Evolutionary conservation across 2,329 filamentous ascomycete genomes (phyloP).

Genomic region (Penicillium thymicola): DNA sequence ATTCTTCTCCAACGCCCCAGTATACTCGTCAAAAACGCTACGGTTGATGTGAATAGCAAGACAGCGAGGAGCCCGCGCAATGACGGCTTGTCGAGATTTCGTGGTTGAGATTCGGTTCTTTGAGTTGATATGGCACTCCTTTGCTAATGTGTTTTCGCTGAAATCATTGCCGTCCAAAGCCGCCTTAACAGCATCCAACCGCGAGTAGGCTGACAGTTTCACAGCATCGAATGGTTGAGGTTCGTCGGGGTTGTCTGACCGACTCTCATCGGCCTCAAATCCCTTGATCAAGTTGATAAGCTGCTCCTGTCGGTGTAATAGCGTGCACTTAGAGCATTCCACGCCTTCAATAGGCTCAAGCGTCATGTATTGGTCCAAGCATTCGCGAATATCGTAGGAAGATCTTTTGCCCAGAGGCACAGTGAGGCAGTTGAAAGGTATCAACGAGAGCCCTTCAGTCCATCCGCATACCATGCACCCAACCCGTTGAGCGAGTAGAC

Average conservation of each 20-base stretch:
- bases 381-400: constrained; percentile 70
- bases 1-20: constrained; percentile 79
- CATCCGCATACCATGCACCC: constrained; percentile 82
- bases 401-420: constrained; percentile 69
- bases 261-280: constrained; percentile 39
- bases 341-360: constrained; percentile 85
- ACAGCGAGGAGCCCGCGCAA: constrained; percentile 76
- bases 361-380: constrained; percentile 78
- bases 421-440: constrained; percentile 90
- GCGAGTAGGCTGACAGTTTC: constrained; percentile 43
- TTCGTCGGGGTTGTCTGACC: constrained; percentile 20
- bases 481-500: constrained; percentile 81
- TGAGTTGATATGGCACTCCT: constrained; percentile 63
- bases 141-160: constrained; percentile 62
- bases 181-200: constrained; percentile 64
- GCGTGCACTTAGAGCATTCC: constrained; percentile 86
- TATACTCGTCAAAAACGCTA: constrained; percentile 82
- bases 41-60: constrained; percentile 87
- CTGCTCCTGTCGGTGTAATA: constrained; percentile 58
- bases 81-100: constrained; percentile 84
- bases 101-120: constrained; percentile 70
- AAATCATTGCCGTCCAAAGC: constrained; percentile 79
- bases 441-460: constrained; percentile 83
- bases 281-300: constrained; percentile 46
- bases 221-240: constrained; percentile 37